These are phyloP conservation scores for Cornus suecica DNA, from an alignment of 148 eudicot genomes.

Conservation along the genomic window DNA sequence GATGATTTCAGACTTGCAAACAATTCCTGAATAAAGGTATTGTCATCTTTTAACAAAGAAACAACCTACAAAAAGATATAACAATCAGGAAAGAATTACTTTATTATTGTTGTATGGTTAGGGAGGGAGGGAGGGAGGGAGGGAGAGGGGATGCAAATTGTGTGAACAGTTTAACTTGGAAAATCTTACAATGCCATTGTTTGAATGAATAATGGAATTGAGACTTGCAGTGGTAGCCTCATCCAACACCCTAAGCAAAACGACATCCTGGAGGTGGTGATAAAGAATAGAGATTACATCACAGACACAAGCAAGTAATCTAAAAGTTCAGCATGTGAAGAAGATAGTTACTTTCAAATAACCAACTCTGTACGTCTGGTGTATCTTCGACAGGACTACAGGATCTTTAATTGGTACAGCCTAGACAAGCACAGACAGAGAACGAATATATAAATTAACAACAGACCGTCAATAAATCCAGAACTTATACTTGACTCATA, in stretches of 20 bases:
- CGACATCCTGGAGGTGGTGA: constrained; percentile 59
- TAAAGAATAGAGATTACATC: constrained; percentile 14
- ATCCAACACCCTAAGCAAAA: constrained; percentile 80
- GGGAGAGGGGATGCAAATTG: neutral
- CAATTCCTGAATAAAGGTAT: constrained; percentile 71
- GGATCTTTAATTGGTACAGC: constrained; percentile 90
- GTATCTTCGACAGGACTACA: constrained; percentile 81
- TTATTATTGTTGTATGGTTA: no score
- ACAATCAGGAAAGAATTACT: neutral
- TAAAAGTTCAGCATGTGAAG: neutral
- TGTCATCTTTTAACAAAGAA: constrained; percentile 81
- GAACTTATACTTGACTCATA: neutral
- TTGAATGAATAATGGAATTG: constrained; percentile 81
- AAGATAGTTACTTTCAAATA: constrained; percentile 64
- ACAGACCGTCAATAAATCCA: neutral
- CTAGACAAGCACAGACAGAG: constrained; percentile 29
- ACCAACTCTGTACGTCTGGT: constrained; percentile 86
- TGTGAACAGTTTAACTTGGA: neutral
- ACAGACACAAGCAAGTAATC: constrained; percentile 12
- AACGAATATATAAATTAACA: neutral
- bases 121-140: no score
- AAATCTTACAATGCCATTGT: constrained; percentile 80
- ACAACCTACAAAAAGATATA: constrained; percentile 56
- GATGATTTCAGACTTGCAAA: constrained; percentile 72
- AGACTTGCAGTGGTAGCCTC: constrained; percentile 70